Evolutionary conservation across 352 stramenopile genomes (phyloP).

Genomic region (Phytophthora crassamura): DNA sequence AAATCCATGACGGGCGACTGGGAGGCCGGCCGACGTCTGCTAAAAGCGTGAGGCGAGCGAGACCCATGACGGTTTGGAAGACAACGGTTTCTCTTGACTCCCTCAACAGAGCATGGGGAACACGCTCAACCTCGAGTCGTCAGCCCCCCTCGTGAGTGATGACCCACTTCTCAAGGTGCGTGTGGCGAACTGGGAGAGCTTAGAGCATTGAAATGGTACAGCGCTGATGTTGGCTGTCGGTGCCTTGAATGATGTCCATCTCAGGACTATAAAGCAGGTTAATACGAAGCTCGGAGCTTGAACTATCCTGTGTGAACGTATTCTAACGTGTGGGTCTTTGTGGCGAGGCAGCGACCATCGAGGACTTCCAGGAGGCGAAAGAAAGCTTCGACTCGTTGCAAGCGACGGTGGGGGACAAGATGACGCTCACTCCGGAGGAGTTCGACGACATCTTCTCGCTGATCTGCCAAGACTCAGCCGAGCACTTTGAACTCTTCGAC

Average conservation of each 20-base stretch:
- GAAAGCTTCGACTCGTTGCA: slow-evolving; percentile 73
- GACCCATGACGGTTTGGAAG: slow-evolving; percentile 11
- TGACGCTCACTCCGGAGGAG: slow-evolving; percentile 72
- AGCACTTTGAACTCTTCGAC: slow-evolving; percentile 80
- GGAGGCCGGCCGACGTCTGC: not conserved
- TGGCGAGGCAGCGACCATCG: slow-evolving; percentile 19
- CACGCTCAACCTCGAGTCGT: slow-evolving; percentile 38
- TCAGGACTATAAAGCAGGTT: not conserved
- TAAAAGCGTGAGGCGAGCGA: slow-evolving; percentile 16
- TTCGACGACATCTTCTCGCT: slow-evolving; percentile 86
- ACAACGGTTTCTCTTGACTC: slow-evolving; percentile 4
- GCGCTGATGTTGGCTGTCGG: not conserved
- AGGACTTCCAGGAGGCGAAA: slow-evolving; percentile 58
- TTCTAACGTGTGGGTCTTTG: slow-evolving; percentile 4
- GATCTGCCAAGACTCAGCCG: slow-evolving; percentile 66
- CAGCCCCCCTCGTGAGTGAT: slow-evolving; percentile 50
- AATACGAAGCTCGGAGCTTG: not conserved
- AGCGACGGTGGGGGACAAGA: slow-evolving; percentile 73
- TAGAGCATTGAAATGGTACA: not conserved
- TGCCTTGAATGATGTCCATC: not conserved
- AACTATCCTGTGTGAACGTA: not conserved
- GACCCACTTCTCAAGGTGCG: slow-evolving; percentile 48
- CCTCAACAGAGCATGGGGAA: slow-evolving; percentile 47
- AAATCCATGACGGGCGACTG: slow-evolving; percentile 31
- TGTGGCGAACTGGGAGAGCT: not conserved